Conservation (phyloP, 192 early-diverging fungal genomes). For the Spinellus fusiger region DNA sequence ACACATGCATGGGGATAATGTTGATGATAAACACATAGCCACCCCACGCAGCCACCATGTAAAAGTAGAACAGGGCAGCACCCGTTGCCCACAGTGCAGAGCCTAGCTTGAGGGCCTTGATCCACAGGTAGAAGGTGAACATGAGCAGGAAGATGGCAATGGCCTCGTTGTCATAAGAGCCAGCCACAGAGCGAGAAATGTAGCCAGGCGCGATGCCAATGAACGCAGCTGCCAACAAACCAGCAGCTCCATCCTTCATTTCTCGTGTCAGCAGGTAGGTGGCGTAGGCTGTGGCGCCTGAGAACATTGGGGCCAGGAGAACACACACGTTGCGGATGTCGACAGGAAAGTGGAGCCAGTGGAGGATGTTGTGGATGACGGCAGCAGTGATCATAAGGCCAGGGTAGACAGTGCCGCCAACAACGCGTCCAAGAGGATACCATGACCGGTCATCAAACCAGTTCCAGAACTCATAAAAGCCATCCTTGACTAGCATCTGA, state of each 20-base stretch:
- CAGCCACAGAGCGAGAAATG: conserved; percentile 99
- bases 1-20: conserved; percentile 93
- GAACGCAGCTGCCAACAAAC: conserved; percentile 95
- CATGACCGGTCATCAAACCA: conserved; percentile 99
- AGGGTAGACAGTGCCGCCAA: conserved; percentile 99
- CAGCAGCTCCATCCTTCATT: conserved; percentile 86
- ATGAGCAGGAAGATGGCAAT: conserved; percentile 99
- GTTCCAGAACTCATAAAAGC: conserved; percentile 98
- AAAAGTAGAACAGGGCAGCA: conserved; percentile 95
- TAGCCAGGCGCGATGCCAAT: conserved; percentile 98
- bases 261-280: conserved; percentile 92
- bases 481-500: conserved; percentile 82
- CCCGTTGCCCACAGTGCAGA: conserved; percentile 83
- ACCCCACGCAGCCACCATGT: conserved; percentile 99
- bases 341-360: conserved; percentile 90
- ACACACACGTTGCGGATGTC: conserved; percentile 99
- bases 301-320: conserved; percentile 94
- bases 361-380: conserved; percentile 90
- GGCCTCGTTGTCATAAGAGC: conserved; percentile 99
- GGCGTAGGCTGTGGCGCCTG: conserved; percentile 91
- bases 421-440: conserved; percentile 98
- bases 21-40: conserved; percentile 99
- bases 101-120: conserved; percentile 92
- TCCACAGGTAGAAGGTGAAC: conserved; percentile 98
- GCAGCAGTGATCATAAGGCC: conserved; percentile 99